Base-by-base conservation (phyloP, 176 grass and related monocot genomes). In the Rhynchospora tenuis region DNA sequence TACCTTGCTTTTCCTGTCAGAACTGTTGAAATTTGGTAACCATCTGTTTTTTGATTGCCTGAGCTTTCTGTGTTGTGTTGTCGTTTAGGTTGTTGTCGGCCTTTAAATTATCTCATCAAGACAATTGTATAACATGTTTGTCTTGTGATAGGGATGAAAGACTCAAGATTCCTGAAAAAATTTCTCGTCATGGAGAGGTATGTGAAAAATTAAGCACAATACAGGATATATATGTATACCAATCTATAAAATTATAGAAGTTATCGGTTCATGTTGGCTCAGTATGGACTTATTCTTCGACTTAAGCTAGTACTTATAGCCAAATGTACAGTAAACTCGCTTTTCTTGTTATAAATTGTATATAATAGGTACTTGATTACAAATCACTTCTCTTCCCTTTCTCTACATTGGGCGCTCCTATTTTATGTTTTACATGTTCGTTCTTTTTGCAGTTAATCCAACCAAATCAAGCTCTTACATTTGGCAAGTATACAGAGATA, bases 111-210 rank as follows among this genome's bases (percentile, higher is more conserved):
- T 52, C 17, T 7, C 28, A 27, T 19, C 24, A 22, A 9, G 42
- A 46, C 14, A 59, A 79, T 42, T 69, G 26, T 29, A 33, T 62
- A 16, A 5, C 38, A 81, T 45, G 54, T 81, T 77, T 9, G 22
- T 75, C n/a, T 8, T 63, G 70, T 89, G 16, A 62, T 80, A 98
- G 96, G 93, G 83, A 93, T 81, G 96, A 95, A 77, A 90, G 78
- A 20, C 89, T 98, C 2, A 77, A 80, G 24, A 91, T 95, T 87
- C 89, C 93, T 46, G 90, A 45, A 65, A 87, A 90, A 73, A 91
- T 95, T 84, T 83, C 79, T 11, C 90, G 83, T 81, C 96, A 98
- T 83, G 84, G 89, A 83, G 96, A 95, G 93, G 93, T 99, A 91
- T 83, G 64, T 73, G 19, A 58, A 45, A 52, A 44, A 29, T 9